These are phyloP conservation scores for Apiotrichum mycotoxinovorans DNA, from an alignment of 1,284 basidiomycete species.

Conservation along the genomic window DNA sequence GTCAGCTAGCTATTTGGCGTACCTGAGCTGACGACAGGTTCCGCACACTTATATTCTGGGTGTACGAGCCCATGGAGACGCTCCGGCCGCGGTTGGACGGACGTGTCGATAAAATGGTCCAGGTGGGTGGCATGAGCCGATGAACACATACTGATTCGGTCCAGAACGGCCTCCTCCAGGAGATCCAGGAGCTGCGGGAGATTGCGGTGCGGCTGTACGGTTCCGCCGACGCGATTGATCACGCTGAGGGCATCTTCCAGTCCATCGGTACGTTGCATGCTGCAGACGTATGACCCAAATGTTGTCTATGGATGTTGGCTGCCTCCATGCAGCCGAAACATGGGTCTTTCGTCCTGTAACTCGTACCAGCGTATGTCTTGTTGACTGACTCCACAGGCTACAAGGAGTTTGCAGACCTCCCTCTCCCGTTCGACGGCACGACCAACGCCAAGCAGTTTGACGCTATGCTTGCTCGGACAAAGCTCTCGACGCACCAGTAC, in stretches of 20 bases:
- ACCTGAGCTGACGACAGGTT: conserved; percentile 56
- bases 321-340: too few species aligned
- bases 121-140: conserved; percentile 54
- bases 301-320: too few species aligned
- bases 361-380: too few species aligned
- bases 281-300: too few species aligned
- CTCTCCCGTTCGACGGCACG: conserved; percentile 32
- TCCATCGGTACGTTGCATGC: conserved; percentile 79
- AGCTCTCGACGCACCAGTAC: conserved; percentile 83
- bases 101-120: conserved; percentile 85
- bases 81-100: conserved; percentile 69
- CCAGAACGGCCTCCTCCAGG: conserved; percentile 77
- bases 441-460: conserved; percentile 50
- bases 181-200: conserved; percentile 60
- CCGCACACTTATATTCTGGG: conserved; percentile 83
- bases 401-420: conserved; percentile 70
- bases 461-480: conserved; percentile 70
- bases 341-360: too few species aligned
- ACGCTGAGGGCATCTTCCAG: conserved; percentile 76
- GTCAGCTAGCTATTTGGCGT: too few species aligned
- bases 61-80: conserved; percentile 69
- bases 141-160: not conserved
- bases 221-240: conserved; percentile 31
- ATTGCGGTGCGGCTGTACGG: conserved; percentile 47
- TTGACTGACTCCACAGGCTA: conserved; percentile 65